phyloP scores from a whole-genome alignment of 2,329 filamentous ascomycete species.

The Dothideomycetidae sp. region DNA sequence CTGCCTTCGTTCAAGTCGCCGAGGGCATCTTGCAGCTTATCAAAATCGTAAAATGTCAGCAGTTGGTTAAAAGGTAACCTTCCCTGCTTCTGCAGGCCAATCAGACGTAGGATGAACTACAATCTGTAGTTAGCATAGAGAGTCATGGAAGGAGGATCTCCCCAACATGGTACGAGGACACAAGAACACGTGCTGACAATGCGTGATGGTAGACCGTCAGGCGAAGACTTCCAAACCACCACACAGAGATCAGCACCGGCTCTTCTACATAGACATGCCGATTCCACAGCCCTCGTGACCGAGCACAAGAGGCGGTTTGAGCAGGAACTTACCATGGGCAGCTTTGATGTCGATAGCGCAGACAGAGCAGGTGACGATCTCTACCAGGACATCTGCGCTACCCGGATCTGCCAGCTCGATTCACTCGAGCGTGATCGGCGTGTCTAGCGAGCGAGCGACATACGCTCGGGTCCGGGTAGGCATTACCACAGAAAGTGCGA shows the following conservation, averaged over 20 bases:
- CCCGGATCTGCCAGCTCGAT: constrained; percentile 11
- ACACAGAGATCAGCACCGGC: too few relatives aligned
- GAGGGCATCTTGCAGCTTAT: constrained; percentile 13
- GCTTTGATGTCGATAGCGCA: constrained; percentile 18
- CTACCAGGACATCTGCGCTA: constrained; percentile 16
- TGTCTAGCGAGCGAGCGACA: constrained; percentile 11
- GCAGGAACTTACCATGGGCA: constrained; percentile 15
- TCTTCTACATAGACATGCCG: too few relatives aligned
- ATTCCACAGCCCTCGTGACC: constrained; percentile 16
- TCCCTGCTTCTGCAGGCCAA: constrained; percentile 13
- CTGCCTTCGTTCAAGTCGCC: constrained; percentile 13
- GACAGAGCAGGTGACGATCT: constrained; percentile 17
- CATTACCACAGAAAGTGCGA: too few relatives aligned
- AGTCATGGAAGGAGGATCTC: too few relatives aligned
- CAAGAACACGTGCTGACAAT: too few relatives aligned
- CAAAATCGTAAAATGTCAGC: constrained; percentile 13
- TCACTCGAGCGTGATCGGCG: constrained; percentile 11
- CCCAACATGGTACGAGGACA: too few relatives aligned
- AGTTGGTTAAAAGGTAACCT: constrained; percentile 14
- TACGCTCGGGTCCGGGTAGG: constrained; percentile 14
- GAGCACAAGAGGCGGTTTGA: constrained; percentile 15
- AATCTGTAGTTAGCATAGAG: too few relatives aligned
- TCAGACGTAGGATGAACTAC: constrained; percentile 14
- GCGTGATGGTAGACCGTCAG: too few relatives aligned
- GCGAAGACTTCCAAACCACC: too few relatives aligned